A percentile compares a stretch with the other conserved stretches of the same genome.
Evolutionary conservation across 228 moss, liverwort and hornwort genomes (phyloP).

Genomic region (Sphagnum fallax): DNA sequence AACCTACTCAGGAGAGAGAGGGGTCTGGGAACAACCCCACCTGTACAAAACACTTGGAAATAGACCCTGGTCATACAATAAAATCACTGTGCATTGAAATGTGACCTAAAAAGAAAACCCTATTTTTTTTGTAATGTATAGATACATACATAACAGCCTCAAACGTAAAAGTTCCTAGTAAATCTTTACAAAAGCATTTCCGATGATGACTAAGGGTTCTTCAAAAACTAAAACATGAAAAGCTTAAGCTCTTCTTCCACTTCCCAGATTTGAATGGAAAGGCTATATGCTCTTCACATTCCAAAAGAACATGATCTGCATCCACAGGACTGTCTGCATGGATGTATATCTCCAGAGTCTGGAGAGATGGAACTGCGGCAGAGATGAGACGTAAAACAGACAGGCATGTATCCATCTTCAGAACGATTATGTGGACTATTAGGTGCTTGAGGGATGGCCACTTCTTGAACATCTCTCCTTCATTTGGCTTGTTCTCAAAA

Average conservation of each 20-base stretch:
- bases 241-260: conserved; percentile 50
- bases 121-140: no score
- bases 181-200: no score
- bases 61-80: no score
- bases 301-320: conserved; percentile 10
- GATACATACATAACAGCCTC: no score
- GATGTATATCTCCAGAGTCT: conserved; percentile 41
- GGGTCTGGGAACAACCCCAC: no score
- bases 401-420: conserved; percentile 26
- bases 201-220: background rate
- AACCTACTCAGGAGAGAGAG: no score
- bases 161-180: no score
- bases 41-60: no score
- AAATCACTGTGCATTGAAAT: no score
- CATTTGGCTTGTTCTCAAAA: background rate
- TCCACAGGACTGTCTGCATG: conserved; percentile 44
- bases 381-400: conserved; percentile 24
- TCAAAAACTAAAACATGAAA: conserved; percentile 45
- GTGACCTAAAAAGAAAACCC: no score
- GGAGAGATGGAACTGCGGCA: conserved; percentile 28
- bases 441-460: conserved; percentile 44
- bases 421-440: conserved; percentile 57
- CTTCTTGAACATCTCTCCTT: conserved; percentile 15
- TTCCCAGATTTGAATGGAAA: conserved; percentile 17
- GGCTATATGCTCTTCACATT: conserved; percentile 10